A percentile compares a stretch with the other conserved stretches of the same genome.
These are phyloP conservation scores for Emergomyces orientalis DNA, from an alignment of 2,329 filamentous ascomycete genomes.

Conservation along the genomic window DNA sequence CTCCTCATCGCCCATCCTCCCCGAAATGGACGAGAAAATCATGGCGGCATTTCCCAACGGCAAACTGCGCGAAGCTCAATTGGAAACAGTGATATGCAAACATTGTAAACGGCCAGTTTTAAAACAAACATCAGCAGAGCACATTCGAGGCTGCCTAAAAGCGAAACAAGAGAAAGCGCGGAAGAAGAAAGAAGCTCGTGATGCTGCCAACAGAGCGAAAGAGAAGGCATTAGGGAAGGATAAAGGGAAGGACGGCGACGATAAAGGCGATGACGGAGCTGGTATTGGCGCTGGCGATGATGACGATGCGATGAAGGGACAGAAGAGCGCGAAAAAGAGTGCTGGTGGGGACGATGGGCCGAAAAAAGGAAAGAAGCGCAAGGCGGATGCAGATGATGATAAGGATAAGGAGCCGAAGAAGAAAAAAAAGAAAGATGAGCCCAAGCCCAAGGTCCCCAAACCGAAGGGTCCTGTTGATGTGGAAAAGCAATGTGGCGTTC, in stretches of 20 bases:
- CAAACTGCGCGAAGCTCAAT: slow-evolving; percentile 67
- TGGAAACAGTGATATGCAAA: slow-evolving; percentile 78
- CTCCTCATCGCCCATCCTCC: slow-evolving; percentile 35
- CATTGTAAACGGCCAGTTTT: slow-evolving; percentile 87
- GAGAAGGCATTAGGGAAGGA: slow-evolving; percentile 39
- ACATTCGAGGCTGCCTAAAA: slow-evolving; percentile 74
- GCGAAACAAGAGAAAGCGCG: slow-evolving; percentile 76
- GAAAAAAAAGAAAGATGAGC: slow-evolving; percentile 93
- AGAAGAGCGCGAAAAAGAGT: slow-evolving; percentile 59
- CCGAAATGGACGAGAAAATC: slow-evolving; percentile 61
- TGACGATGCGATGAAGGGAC: slow-evolving; percentile 41
- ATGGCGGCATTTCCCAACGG: slow-evolving; percentile 73
- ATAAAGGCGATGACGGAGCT: slow-evolving; percentile 30
- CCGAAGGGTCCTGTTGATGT: slow-evolving; percentile 90
- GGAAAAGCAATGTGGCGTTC: slow-evolving; percentile 84
- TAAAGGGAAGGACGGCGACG: slow-evolving; percentile 37
- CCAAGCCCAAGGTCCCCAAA: slow-evolving; percentile 72
- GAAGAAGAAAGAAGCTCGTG: slow-evolving; percentile 64
- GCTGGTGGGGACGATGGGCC: slow-evolving; percentile 47
- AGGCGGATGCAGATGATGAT: slow-evolving; percentile 57
- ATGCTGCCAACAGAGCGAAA: slow-evolving; percentile 57
- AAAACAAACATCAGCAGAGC: slow-evolving; percentile 62
- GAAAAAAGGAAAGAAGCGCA: slow-evolving; percentile 66
- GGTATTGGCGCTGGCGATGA: slow-evolving; percentile 1
- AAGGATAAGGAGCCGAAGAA: slow-evolving; percentile 74